A percentile compares a stretch with the other conserved stretches of the same genome.
phyloP scores from a whole-genome alignment of 768 basidiomycete species.

The Tylopilus plumbeoviolaceoides region DNA sequence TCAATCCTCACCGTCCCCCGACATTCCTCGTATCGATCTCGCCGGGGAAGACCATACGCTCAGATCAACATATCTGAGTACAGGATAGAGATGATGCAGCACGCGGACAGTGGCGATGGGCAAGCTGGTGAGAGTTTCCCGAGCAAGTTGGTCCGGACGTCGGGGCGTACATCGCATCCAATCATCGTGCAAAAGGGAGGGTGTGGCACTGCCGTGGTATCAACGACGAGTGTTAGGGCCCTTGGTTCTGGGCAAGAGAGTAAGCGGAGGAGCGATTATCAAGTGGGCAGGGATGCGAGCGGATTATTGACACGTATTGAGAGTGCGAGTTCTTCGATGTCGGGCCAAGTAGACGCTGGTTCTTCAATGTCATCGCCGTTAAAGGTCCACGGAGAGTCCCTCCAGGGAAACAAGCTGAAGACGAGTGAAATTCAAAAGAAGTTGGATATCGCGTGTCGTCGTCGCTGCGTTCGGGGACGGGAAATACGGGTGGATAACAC shows the following conservation, averaged over 20 bases:
- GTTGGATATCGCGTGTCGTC: constrained; percentile 10
- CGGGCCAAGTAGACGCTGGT: constrained; percentile 19
- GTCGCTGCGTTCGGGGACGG: neutral
- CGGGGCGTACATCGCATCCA: too few species aligned
- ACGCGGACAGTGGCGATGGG: constrained; percentile 8
- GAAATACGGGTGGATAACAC: constrained; percentile 12
- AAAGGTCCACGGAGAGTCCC: constrained; percentile 11
- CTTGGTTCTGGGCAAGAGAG: constrained; percentile 10
- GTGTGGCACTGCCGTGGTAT: constrained; percentile 5
- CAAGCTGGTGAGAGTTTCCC: constrained; percentile 18
- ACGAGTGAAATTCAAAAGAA: constrained; percentile 11
- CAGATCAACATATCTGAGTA: constrained; percentile 18
- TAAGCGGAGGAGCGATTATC: constrained; percentile 13
- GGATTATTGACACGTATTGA: constrained; percentile 15
- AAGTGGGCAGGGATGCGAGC: constrained; percentile 17
- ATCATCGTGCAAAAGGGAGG: too few species aligned
- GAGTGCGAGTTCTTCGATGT: constrained; percentile 18
- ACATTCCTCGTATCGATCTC: constrained; percentile 9
- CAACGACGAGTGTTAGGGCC: constrained; percentile 23
- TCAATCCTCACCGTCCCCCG: constrained; percentile 22
- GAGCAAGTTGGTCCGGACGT: constrained; percentile 12
- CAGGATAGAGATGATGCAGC: constrained; percentile 16
- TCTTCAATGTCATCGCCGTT: constrained; percentile 14
- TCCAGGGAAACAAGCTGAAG: constrained; percentile 16
- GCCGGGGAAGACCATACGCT: constrained; percentile 11